These are phyloP conservation scores for Sporothrix globosa DNA, from an alignment of 2,329 filamentous ascomycete species.

Conservation along the genomic window DNA sequence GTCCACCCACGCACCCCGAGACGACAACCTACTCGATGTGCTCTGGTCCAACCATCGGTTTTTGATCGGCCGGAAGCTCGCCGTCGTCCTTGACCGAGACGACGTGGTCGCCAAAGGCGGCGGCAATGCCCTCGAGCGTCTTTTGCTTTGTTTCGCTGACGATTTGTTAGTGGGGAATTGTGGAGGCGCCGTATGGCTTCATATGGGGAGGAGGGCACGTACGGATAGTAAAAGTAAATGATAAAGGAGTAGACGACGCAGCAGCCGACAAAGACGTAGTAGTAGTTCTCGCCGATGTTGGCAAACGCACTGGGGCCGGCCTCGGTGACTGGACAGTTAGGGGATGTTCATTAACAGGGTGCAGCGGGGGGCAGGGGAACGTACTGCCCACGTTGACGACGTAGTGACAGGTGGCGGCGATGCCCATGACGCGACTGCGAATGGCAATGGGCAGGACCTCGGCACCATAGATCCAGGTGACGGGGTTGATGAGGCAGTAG, in stretches of 20 bases:
- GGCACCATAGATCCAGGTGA: slow-evolving; percentile 59
- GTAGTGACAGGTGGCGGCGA: slow-evolving; percentile 57
- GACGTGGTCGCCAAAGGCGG: slow-evolving; percentile 53
- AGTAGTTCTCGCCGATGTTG: slow-evolving; percentile 62
- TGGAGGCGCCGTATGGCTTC: no score
- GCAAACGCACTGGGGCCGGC: slow-evolving; percentile 60
- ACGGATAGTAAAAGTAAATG: slow-evolving; percentile 59
- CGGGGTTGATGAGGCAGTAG: slow-evolving; percentile 58
- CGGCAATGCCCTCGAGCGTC: slow-evolving; percentile 54
- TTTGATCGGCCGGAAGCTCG: background rate
- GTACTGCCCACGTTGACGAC: slow-evolving; percentile 55
- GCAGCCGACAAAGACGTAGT: slow-evolving; percentile 62
- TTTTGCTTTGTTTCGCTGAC: slow-evolving; percentile 51
- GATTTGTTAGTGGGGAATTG: background rate
- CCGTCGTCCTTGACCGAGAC: slow-evolving; percentile 37
- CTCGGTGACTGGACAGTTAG: slow-evolving; percentile 47
- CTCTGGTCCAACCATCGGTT: background rate
- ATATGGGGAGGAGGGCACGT: background rate
- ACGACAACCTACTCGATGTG: background rate
- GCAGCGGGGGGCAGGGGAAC: background rate
- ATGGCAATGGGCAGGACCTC: slow-evolving; percentile 58
- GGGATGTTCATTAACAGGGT: background rate
- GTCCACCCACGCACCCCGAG: background rate
- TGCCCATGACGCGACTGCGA: slow-evolving; percentile 59
- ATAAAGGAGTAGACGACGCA: slow-evolving; percentile 55